Conservation (phyloP, 495 filamentous ascomycete species). For the Letharia lupina region DNA sequence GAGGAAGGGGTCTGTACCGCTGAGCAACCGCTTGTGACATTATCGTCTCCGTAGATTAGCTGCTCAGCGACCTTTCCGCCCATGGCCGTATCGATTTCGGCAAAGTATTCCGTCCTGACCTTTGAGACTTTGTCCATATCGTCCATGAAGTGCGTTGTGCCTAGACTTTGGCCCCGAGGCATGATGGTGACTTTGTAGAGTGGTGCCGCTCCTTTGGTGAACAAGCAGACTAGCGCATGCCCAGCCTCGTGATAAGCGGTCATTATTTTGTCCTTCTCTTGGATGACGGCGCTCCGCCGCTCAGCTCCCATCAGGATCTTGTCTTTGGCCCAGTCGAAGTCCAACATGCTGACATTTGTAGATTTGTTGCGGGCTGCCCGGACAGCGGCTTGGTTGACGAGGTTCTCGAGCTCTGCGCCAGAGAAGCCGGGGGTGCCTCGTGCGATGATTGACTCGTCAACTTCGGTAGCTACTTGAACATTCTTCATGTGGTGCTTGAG, state of each 20-base stretch:
- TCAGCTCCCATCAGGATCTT: constrained; percentile 97
- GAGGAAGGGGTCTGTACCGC: constrained; percentile 43
- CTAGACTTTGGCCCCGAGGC: constrained; percentile 75
- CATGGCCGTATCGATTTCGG: constrained; percentile 72
- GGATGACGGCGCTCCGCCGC: constrained; percentile 76
- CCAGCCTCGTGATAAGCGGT: constrained; percentile 98
- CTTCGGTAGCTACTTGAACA: constrained; percentile 65
- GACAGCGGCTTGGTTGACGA: constrained; percentile 93
- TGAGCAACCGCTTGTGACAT: constrained; percentile 76
- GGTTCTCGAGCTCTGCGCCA: constrained; percentile 89
- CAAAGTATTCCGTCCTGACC: constrained; percentile 56
- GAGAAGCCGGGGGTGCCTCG: constrained; percentile 85
- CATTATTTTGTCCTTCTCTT: constrained; percentile 73
- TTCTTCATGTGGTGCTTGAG: constrained; percentile 86
- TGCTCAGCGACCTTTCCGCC: constrained; percentile 94
- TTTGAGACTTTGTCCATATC: constrained; percentile 84
- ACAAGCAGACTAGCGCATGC: constrained; percentile 81
- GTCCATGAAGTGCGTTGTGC: constrained; percentile 73
- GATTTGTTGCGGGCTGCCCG: constrained; percentile 77
- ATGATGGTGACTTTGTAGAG: constrained; percentile 97
- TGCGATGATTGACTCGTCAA: constrained; percentile 75
- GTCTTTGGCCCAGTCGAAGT: constrained; percentile 97
- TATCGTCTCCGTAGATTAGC: constrained; percentile 76
- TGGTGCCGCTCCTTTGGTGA: constrained; percentile 60
- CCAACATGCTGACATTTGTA: constrained; percentile 58